A percentile compares a stretch with the other conserved stretches of the same genome.
phyloP scores from a whole-genome alignment of 2,329 filamentous ascomycete species.

The Cordyceps militaris region DNA sequence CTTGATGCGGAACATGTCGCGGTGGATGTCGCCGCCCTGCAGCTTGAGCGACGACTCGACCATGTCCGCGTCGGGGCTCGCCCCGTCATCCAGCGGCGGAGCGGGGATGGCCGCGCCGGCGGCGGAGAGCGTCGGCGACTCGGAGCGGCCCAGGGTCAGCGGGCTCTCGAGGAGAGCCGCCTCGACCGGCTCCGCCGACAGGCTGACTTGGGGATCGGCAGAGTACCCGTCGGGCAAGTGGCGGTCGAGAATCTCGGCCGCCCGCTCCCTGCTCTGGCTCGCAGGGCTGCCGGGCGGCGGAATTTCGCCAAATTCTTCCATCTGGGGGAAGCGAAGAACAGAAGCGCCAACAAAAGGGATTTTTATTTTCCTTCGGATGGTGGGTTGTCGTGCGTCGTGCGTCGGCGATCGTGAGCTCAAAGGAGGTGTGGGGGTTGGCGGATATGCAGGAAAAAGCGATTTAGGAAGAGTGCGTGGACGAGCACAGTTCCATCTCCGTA shows the following conservation, averaged over 20 bases:
- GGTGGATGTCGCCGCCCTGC: slow-evolving; percentile 72
- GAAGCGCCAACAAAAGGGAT: not conserved
- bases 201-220: slow-evolving; percentile 31
- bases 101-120: slow-evolving; percentile 12
- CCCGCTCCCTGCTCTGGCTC: slow-evolving; percentile 25
- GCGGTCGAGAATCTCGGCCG: slow-evolving; percentile 30
- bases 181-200: slow-evolving; percentile 18
- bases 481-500: not conserved
- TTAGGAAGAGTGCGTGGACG: not conserved
- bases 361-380: not conserved
- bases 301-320: slow-evolving; percentile 23
- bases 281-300: slow-evolving; percentile 22
- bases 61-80: slow-evolving; percentile 31
- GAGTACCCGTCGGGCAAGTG: slow-evolving; percentile 34
- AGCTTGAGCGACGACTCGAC: slow-evolving; percentile 58
- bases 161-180: slow-evolving; percentile 14
- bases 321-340: slow-evolving; percentile 11
- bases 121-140: slow-evolving; percentile 14
- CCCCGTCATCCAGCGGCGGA: slow-evolving; percentile 18
- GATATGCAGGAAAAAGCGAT: not conserved
- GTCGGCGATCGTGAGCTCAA: not conserved
- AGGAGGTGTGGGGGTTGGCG: not conserved
- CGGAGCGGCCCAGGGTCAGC: slow-evolving; percentile 1
- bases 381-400: not conserved
- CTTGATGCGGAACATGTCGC: slow-evolving; percentile 69